Evolutionary conservation across 148 eudicot genomes (phyloP).

Genomic region (Amaranthus hypochondriacus): DNA sequence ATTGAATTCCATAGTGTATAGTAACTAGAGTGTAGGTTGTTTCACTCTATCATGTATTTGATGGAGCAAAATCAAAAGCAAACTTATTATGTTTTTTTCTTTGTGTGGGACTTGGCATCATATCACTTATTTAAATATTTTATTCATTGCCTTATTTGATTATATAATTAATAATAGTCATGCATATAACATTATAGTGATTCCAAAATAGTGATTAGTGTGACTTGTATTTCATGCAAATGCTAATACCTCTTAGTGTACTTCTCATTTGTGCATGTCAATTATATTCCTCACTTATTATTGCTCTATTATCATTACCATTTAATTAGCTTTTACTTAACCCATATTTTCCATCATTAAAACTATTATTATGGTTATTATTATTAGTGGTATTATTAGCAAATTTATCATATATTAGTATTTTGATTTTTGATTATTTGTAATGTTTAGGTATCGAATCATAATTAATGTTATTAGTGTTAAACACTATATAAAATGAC

Average conservation of each 20-base stretch:
- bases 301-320: slow-evolving; percentile 2
- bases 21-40: no score
- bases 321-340: neutral
- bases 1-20: no score
- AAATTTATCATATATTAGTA: no score
- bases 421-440: no score
- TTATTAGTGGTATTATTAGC: no score
- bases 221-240: neutral
- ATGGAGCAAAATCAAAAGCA: neutral
- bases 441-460: no score
- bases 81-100: neutral
- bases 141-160: neutral
- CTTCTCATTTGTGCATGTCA: neutral
- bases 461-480: no score
- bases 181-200: neutral
- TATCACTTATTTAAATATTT: neutral
- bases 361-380: no score
- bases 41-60: no score
- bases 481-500: no score
- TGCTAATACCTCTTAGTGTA: neutral
- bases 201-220: slow-evolving; percentile 2
- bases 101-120: slow-evolving; percentile 5
- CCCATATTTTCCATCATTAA: neutral
- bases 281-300: neutral
- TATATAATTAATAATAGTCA: neutral